Conservation (phyloP, 805 yeast species). For the Myxozyma neotropica region DNA sequence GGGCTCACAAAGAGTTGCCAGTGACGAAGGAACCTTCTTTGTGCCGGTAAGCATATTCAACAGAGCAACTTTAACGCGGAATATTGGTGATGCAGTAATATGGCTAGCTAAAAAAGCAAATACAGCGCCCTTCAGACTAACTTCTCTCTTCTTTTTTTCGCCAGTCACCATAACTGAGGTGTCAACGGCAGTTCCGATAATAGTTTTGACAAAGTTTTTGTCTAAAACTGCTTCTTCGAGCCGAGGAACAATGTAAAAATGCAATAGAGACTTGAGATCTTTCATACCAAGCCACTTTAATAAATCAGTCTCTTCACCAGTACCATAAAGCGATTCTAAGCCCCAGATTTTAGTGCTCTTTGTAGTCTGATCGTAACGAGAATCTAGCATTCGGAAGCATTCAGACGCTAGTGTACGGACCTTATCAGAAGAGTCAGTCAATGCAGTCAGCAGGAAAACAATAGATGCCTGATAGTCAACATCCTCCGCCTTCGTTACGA, state of each 20-base stretch:
- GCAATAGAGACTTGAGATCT: constrained; percentile 57
- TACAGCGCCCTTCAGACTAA: constrained; percentile 46
- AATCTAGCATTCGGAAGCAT: constrained; percentile 34
- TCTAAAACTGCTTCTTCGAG: constrained; percentile 55
- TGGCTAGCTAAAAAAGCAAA: constrained; percentile 72
- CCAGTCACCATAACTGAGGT: constrained; percentile 39
- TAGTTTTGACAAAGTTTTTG: constrained; percentile 46
- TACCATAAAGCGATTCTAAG: constrained; percentile 56
- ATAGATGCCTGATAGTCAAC: constrained; percentile 44
- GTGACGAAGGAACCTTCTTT: constrained; percentile 40
- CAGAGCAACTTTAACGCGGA: constrained; percentile 58
- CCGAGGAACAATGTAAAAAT: constrained; percentile 44
- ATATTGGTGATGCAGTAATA: constrained; percentile 55
- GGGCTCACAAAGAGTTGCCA: constrained; percentile 48
- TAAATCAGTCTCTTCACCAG: constrained; percentile 48
- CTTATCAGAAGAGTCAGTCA: constrained; percentile 41
- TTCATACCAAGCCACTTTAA: constrained; percentile 60
- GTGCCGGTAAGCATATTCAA: constrained; percentile 51
- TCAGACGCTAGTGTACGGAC: constrained; percentile 41
- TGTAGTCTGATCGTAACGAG: constrained; percentile 33
- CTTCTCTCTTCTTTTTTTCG: constrained; percentile 30
- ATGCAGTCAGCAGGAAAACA: constrained; percentile 40
- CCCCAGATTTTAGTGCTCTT: constrained; percentile 41
- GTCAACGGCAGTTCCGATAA: constrained; percentile 26
- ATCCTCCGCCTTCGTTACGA: constrained; percentile 24